These are phyloP conservation scores for Phytophthora niederhauseri DNA, from an alignment of 352 stramenopile genomes.

Conservation along the genomic window DNA sequence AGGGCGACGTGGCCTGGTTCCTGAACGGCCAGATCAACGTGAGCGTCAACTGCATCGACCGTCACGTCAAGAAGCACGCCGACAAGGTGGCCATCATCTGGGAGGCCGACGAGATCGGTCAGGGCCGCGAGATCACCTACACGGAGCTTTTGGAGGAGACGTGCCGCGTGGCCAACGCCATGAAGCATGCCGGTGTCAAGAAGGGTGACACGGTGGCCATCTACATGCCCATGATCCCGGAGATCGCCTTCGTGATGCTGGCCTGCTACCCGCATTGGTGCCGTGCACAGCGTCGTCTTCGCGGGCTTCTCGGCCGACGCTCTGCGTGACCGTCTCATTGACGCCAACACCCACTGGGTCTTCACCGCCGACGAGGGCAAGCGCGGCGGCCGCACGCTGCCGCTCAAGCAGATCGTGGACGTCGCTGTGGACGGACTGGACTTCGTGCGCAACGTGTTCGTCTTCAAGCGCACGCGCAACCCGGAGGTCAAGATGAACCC, in stretches of 20 bases:
- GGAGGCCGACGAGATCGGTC: slow-evolving; percentile 96
- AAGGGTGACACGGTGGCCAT: slow-evolving; percentile 97
- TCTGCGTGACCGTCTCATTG: slow-evolving; percentile 95
- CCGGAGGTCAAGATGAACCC: slow-evolving; percentile 76
- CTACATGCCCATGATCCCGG: slow-evolving; percentile 99
- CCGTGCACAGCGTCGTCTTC: slow-evolving; percentile 98
- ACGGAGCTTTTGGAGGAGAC: slow-evolving; percentile 52
- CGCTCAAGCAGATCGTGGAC: slow-evolving; percentile 97
- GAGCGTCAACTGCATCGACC: slow-evolving; percentile 96
- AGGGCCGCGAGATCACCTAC: slow-evolving; percentile 70
- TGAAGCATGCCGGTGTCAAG: slow-evolving; percentile 89
- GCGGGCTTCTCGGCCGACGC: slow-evolving; percentile 95
- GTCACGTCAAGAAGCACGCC: slow-evolving; percentile 76
- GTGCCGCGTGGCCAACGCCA: slow-evolving; percentile 96
- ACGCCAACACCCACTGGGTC: slow-evolving; percentile 90
- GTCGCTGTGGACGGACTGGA: slow-evolving; percentile 87
- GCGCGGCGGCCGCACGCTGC: slow-evolving; percentile 92
- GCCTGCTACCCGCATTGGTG: slow-evolving; percentile 97
- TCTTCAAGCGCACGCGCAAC: slow-evolving; percentile 93
- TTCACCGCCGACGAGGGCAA: slow-evolving; percentile 95
- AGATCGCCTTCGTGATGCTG: slow-evolving; percentile 98
- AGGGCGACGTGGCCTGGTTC: slow-evolving; percentile 96
- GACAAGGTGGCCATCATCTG: slow-evolving; percentile 97
- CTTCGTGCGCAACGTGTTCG: slow-evolving; percentile 95
- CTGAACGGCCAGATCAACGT: slow-evolving; percentile 95